A percentile compares a stretch with the other conserved stretches of the same genome.
Conservation (phyloP, 495 filamentous ascomycete species). For the Daldinia vernicosa region DNA sequence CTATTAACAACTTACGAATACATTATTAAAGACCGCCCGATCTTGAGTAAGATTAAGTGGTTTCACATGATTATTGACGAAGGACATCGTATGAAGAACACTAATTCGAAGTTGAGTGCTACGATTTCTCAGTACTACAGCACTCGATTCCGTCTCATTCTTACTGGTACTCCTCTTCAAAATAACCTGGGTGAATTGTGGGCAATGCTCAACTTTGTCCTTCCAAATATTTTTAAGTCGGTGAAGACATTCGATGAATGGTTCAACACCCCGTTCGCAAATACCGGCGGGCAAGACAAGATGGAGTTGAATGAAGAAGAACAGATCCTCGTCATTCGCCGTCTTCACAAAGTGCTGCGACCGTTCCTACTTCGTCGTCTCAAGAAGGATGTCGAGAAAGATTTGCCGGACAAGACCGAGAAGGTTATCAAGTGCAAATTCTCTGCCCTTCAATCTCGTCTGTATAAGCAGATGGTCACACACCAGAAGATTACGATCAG, state of each 20-base stretch:
- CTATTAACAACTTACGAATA: constrained; percentile 98
- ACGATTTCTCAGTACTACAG: constrained; percentile 94
- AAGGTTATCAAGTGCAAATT: constrained; percentile 99
- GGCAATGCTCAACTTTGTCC: constrained; percentile 97
- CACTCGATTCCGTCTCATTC: constrained; percentile 92
- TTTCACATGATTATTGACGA: constrained; percentile 99
- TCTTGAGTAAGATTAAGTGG: constrained; percentile 98
- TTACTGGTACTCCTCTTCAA: constrained; percentile 96
- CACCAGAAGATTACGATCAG: constrained; percentile 93
- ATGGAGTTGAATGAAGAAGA: constrained; percentile 99
- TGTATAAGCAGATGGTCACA: constrained; percentile 96
- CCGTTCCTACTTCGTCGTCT: constrained; percentile 97
- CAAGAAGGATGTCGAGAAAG: constrained; percentile 99
- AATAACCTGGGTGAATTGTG: constrained; percentile 97
- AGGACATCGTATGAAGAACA: constrained; percentile 99
- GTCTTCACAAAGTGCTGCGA: constrained; percentile 95
- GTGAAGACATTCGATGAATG: constrained; percentile 99
- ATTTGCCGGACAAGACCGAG: constrained; percentile 97
- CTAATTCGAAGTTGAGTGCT: constrained; percentile 94
- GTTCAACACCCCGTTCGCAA: constrained; percentile 99
- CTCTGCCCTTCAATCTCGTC: constrained; percentile 88
- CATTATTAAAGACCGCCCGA: constrained; percentile 96
- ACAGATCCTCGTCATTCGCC: constrained; percentile 95
- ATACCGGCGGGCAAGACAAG: constrained; percentile 96
- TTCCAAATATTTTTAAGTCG: constrained; percentile 99